phyloP scores from a whole-genome alignment of 129 eudicot genomes.

The Lonicera japonica region DNA sequence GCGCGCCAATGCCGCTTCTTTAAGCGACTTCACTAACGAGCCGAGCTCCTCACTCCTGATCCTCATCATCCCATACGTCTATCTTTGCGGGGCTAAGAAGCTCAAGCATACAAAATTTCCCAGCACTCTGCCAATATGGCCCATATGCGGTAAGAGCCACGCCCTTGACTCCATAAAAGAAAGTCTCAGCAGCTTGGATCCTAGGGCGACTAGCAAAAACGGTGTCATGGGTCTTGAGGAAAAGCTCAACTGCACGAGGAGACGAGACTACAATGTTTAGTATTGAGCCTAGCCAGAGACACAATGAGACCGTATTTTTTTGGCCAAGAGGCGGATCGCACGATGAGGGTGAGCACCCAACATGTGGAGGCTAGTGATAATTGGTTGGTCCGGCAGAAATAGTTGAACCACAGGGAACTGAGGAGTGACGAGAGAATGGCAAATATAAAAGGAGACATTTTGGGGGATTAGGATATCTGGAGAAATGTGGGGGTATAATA shows the following conservation, averaged over 20 bases:
- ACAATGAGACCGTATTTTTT: slow-evolving; percentile 18
- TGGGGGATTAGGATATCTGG: too few relatives aligned
- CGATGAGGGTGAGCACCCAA: slow-evolving; percentile 14
- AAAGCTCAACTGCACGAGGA: slow-evolving; percentile 15
- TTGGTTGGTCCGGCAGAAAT: not conserved
- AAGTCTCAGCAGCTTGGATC: not conserved
- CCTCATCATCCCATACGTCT: not conserved
- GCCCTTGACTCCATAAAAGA: slow-evolving; percentile 16
- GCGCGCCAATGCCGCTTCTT: slow-evolving; percentile 5
- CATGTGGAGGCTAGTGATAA: slow-evolving; percentile 17
- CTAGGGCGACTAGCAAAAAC: slow-evolving; percentile 23
- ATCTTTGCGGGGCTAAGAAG: slow-evolving; percentile 14
- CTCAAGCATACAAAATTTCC: slow-evolving; percentile 22
- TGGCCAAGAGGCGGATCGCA: not conserved
- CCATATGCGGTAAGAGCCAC: slow-evolving; percentile 10
- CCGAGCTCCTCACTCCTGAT: slow-evolving; percentile 23
- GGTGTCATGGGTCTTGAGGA: slow-evolving; percentile 23
- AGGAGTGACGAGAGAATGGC: too few relatives aligned
- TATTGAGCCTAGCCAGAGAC: slow-evolving; percentile 7
- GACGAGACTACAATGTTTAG: slow-evolving; percentile 20
- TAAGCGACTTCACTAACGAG: slow-evolving; percentile 1
- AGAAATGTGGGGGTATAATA: too few relatives aligned
- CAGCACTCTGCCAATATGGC: slow-evolving; percentile 11
- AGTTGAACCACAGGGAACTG: too few relatives aligned
- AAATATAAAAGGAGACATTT: too few relatives aligned